Evolutionary conservation across 257 asterid species (phyloP), one percentile per base, ranked within the genome.

Genomic region (Cordia subcordata): DNA sequence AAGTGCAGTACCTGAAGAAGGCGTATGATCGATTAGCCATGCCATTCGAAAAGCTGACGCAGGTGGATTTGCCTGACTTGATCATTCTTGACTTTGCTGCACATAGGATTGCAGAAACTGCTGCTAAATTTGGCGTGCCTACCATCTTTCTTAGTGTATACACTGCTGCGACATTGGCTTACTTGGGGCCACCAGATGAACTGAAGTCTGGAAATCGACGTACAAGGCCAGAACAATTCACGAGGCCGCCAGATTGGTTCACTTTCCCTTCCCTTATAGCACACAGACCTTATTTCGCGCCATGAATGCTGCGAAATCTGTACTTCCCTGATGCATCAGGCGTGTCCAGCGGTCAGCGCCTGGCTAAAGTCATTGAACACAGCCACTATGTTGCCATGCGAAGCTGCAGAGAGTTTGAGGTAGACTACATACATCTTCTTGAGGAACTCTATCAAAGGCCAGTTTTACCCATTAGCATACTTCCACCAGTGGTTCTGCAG

Each of bases 391-490:
- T 78, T 1, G 60, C 68, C 35, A 64, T 78, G 40, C 65, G 73
- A 56, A 78, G 73, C 63, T 75, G 82, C 8, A 40, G 57, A 4
- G 84, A 75, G 64, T 78, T 78, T 11, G 84, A 81, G 57, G 78
- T 68, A 13, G 76, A 70, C 42, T 65, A 75, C 38, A 10, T 81
- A 57, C 35, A 23, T 13, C 61, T 63, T 5, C 21, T 70, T 13
- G 72, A 58, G 60, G 56, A 75, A 40, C 73, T 72, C 32, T 62
- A 67, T 18, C 45, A 65, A 39, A 70, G 64, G 59, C 82, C 82
- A 3, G 78, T 78, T 55, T 40, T 77, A 33, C 82, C 82, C 0
- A 53, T 78, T 4, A 84, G 84, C 0, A 12, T 75, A 37, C 84
- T 81, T 9, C 74, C 82, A 20, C 75, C 77, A 1, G 11, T 23